Conservation (phyloP, 2,329 filamentous ascomycete species). For the Fusarium anthophilum region DNA sequence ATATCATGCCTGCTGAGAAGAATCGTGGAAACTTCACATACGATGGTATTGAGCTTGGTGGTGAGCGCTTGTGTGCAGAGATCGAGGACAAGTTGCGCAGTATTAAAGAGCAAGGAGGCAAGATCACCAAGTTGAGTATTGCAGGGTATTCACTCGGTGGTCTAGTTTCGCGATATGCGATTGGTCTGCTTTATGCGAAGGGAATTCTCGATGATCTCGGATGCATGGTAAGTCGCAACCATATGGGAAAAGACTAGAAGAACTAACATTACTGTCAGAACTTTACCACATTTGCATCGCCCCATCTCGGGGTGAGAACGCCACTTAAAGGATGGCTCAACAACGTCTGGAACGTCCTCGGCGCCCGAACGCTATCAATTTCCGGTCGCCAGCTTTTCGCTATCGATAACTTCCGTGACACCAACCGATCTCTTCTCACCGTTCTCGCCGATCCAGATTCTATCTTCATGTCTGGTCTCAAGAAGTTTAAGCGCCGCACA, state of each 20-base stretch:
- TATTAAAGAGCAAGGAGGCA: constrained; percentile 69
- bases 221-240: constrained; percentile 68
- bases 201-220: constrained; percentile 81
- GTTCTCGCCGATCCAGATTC: constrained; percentile 84
- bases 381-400: constrained; percentile 89
- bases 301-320: constrained; percentile 78
- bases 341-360: constrained; percentile 81
- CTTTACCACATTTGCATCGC: constrained; percentile 92
- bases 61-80: constrained; percentile 73
- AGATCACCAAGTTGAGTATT: constrained; percentile 83
- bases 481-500: constrained; percentile 77
- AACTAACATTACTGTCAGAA: constrained; percentile 62
- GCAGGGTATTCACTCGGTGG: constrained; percentile 92
- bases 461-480: constrained; percentile 84
- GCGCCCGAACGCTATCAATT: constrained; percentile 79
- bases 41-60: constrained; percentile 74
- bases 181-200: constrained; percentile 83
- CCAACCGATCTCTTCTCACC: constrained; percentile 79
- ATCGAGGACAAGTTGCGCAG: constrained; percentile 70
- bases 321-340: constrained; percentile 73
- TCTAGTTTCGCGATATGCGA: constrained; percentile 83
- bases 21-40: constrained; percentile 79
- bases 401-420: constrained; percentile 86
- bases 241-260: background rate
- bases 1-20: constrained; percentile 76